Evolutionary conservation across 2,329 filamentous ascomycete genomes (phyloP).

Genomic region (Phoma sp.): DNA sequence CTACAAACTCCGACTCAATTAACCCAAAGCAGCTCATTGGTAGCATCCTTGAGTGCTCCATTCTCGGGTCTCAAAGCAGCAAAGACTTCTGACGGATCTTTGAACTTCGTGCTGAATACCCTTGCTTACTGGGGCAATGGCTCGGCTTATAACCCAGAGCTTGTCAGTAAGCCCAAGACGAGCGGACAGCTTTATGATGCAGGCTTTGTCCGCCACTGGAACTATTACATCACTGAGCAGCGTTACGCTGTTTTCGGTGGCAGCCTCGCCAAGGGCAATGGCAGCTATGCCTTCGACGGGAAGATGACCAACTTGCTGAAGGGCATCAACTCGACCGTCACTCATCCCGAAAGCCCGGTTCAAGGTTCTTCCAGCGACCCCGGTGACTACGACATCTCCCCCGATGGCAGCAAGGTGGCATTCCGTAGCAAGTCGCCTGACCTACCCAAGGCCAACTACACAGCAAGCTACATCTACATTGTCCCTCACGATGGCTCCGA

Average conservation of each 20-base stretch:
- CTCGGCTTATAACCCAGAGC: slow-evolving; percentile 69
- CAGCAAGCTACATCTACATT: slow-evolving; percentile 82
- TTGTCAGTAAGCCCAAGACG: slow-evolving; percentile 64
- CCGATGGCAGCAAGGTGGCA: slow-evolving; percentile 64
- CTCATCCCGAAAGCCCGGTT: slow-evolving; percentile 68
- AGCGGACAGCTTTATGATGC: slow-evolving; percentile 74
- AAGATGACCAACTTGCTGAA: slow-evolving; percentile 61
- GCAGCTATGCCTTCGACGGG: slow-evolving; percentile 36
- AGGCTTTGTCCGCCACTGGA: slow-evolving; percentile 83
- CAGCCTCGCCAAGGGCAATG: slow-evolving; percentile 54
- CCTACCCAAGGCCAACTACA: slow-evolving; percentile 74
- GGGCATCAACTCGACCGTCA: slow-evolving; percentile 61
- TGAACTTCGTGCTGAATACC: slow-evolving; percentile 60
- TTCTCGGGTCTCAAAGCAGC: slow-evolving; percentile 58
- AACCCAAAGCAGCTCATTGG: slow-evolving; percentile 29
- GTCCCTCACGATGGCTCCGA: slow-evolving; percentile 69
- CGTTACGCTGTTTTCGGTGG: slow-evolving; percentile 77
- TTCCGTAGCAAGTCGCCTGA: slow-evolving; percentile 79
- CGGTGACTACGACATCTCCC: slow-evolving; percentile 76
- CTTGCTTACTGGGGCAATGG: slow-evolving; percentile 69
- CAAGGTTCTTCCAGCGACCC: slow-evolving; percentile 74
- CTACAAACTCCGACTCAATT: not conserved
- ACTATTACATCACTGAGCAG: slow-evolving; percentile 71
- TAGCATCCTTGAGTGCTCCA: slow-evolving; percentile 52
- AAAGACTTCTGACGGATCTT: slow-evolving; percentile 46